Conservation (phyloP, 768 basidiomycete species). For the Xerocomus spinulosus region DNA sequence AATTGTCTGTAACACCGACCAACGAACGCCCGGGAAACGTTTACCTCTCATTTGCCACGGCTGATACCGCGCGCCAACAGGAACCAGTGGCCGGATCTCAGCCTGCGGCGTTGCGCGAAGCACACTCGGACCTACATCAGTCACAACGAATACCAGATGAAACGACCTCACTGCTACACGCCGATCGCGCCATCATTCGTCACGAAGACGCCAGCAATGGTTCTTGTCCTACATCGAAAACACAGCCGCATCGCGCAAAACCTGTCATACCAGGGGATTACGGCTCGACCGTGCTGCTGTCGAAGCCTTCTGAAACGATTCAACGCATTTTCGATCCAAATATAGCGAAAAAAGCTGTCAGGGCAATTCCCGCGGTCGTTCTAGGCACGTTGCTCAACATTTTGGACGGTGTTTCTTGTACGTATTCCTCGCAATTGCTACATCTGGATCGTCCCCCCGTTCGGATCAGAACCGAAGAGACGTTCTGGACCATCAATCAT, state of each 20-base stretch:
- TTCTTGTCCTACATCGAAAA: background rate
- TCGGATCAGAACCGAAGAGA: background rate
- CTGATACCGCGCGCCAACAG: background rate
- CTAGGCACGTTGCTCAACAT: constrained; percentile 85
- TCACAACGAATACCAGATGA: constrained; percentile 10
- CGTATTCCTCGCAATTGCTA: constrained; percentile 27
- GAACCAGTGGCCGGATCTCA: background rate
- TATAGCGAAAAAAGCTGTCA: constrained; percentile 22
- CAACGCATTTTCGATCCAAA: constrained; percentile 13
- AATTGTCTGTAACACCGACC: constrained; percentile 18
- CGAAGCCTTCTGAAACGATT: constrained; percentile 8
- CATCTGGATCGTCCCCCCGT: background rate
- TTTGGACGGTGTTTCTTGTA: constrained; percentile 89
- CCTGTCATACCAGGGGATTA: background rate
- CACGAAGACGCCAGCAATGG: constrained; percentile 1
- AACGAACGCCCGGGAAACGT: constrained; percentile 7
- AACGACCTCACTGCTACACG: constrained; percentile 15
- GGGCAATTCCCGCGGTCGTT: constrained; percentile 75
- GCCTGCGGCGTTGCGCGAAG: background rate
- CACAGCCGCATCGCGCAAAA: constrained; percentile 10
- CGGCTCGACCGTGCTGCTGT: constrained; percentile 8
- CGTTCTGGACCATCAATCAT: background rate
- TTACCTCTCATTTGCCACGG: constrained; percentile 3
- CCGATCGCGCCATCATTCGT: constrained; percentile 6
- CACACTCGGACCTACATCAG: background rate